These are phyloP conservation scores for Ensete ventricosum DNA, from an alignment of 176 grass and related monocot species.

Conservation along the genomic window DNA sequence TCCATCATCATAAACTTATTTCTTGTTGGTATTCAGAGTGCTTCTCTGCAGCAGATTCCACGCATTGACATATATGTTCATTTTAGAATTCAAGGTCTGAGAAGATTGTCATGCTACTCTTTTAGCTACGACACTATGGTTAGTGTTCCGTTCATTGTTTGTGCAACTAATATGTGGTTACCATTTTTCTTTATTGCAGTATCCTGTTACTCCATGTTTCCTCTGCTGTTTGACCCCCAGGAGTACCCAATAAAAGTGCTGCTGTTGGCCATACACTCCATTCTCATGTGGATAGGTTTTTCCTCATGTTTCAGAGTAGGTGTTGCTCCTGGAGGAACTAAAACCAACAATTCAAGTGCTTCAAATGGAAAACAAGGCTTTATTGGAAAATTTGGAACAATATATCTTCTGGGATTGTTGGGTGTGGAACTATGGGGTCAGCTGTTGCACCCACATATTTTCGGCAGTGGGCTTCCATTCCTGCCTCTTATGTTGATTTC, in stretches of 20 bases:
- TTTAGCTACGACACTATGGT: neutral
- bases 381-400: slow-evolving; percentile 42
- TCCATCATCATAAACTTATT: neutral
- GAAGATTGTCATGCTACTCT: neutral
- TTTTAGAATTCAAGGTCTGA: neutral
- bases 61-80: neutral
- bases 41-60: neutral
- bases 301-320: slow-evolving; percentile 39
- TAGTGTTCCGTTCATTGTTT: neutral
- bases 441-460: slow-evolving; percentile 52
- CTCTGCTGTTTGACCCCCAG: slow-evolving; percentile 64
- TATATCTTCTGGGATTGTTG: slow-evolving; percentile 46
- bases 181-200: slow-evolving; percentile 41
- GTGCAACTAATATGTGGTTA: neutral
- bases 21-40: neutral
- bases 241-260: slow-evolving; percentile 74
- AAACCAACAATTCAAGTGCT: slow-evolving; percentile 14
- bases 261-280: slow-evolving; percentile 42
- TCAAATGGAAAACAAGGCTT: slow-evolving; percentile 28
- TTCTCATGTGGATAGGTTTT: slow-evolving; percentile 68
- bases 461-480: slow-evolving; percentile 61
- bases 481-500: slow-evolving; percentile 76
- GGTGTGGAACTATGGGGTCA: slow-evolving; percentile 57
- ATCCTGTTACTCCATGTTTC: slow-evolving; percentile 83
- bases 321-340: slow-evolving; percentile 11